A percentile compares a stretch with the other conserved stretches of the same genome.
Evolutionary conservation across 371 early-diverging fungal genomes (phyloP).

Genomic region (Mortierella polycephala): DNA sequence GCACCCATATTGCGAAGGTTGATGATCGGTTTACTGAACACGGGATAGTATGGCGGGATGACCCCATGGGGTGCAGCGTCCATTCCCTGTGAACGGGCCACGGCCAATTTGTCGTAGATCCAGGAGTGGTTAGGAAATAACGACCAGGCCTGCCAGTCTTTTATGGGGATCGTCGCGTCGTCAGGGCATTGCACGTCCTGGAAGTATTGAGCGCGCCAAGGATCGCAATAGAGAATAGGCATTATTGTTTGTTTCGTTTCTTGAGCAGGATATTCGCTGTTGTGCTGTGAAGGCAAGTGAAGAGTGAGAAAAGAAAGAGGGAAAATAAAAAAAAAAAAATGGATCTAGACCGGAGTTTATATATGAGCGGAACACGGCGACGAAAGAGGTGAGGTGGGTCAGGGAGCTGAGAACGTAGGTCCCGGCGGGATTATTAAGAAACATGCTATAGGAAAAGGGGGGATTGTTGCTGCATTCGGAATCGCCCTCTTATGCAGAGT

Average conservation of each 20-base stretch:
- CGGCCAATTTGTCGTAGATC: constrained; percentile 25
- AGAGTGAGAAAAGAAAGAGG: no score
- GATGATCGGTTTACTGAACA: constrained; percentile 32
- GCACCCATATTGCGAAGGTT: constrained; percentile 26
- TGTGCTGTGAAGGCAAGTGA: no score
- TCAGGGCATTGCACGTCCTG: constrained; percentile 15
- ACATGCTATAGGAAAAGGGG: no score
- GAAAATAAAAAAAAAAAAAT: no score
- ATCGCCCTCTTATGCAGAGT: no score
- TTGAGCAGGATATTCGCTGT: no score
- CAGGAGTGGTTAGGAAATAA: constrained; percentile 22
- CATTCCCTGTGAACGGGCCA: constrained; percentile 19
- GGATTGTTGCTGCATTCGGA: no score
- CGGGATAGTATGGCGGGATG: constrained; percentile 13
- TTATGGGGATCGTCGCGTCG: constrained; percentile 14
- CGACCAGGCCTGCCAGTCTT: constrained; percentile 13
- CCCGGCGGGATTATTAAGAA: no score
- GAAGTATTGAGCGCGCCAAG: constrained; percentile 24
- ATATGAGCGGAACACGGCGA: no score
- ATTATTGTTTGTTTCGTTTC: background rate
- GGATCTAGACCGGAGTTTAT: no score
- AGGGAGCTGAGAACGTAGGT: no score
- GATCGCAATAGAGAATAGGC: constrained; percentile 13
- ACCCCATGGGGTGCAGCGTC: constrained; percentile 33
- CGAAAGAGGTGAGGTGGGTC: no score